A percentile compares a stretch with the other conserved stretches of the same genome.
Conservation (phyloP, 2,329 filamentous ascomycete species). For the Amauroascus niger region DNA sequence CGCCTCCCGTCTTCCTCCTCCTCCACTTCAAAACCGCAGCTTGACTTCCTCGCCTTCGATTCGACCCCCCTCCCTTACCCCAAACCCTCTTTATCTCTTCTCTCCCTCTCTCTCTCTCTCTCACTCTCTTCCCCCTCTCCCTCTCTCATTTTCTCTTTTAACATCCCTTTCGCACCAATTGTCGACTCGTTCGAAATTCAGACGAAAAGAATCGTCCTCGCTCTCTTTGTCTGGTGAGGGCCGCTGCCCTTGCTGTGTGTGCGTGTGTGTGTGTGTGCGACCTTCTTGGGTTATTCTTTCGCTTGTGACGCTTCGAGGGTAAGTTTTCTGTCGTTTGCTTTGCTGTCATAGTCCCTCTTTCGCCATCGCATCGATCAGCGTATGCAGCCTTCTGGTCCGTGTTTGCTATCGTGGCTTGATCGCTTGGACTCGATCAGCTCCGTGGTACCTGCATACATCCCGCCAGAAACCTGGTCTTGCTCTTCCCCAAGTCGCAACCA, state of each 20-base stretch:
- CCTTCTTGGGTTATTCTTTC: not conserved
- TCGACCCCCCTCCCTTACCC: too few relatives aligned
- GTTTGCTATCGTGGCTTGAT: not conserved
- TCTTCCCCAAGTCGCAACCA: not conserved
- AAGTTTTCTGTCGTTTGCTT: slow-evolving; percentile 4
- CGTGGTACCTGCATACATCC: not conserved
- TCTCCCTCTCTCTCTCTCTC: not conserved
- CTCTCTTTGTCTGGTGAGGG: not conserved
- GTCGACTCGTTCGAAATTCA: not conserved
- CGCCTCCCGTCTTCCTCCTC: not conserved
- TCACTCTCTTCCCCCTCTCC: not conserved
- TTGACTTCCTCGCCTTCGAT: not conserved
- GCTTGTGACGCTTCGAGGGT: not conserved
- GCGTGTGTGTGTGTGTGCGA: not conserved
- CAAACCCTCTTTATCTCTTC: too few relatives aligned
- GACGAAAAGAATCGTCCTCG: too few relatives aligned
- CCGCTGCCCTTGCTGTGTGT: not conserved
- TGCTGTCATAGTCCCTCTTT: not conserved
- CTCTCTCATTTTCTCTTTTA: not conserved
- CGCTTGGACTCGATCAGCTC: not conserved
- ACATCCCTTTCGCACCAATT: not conserved
- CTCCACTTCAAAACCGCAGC: not conserved
- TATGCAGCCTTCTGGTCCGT: not conserved
- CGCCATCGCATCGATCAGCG: not conserved
- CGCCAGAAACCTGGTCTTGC: not conserved